Percentiles rank a stretch among this genome's conserved stretches.
Evolutionary conservation across 2,329 filamentous ascomycete genomes (phyloP).

Genomic region (Cladophialophora carrionii): DNA sequence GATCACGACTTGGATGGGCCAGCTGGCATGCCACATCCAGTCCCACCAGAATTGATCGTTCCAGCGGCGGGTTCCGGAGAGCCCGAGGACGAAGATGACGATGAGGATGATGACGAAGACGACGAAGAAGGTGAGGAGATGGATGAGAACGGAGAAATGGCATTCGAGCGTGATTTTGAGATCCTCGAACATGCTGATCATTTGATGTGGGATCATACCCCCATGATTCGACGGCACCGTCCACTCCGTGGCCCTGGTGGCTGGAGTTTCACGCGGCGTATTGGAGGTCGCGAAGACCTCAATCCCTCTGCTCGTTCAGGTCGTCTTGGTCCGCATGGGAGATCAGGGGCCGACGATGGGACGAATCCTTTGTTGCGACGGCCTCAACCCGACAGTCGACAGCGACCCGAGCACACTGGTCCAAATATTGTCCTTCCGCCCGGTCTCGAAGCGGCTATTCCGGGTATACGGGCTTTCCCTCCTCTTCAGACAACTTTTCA

Average conservation of each 20-base stretch:
- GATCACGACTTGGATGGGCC: conserved; percentile 32
- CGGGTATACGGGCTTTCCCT: conserved; percentile 18
- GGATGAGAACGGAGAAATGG: conserved; percentile 49
- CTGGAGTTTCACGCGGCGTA: conserved; percentile 54
- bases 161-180: conserved; percentile 45
- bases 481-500: conserved; percentile 28
- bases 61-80: conserved; percentile 27
- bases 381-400: conserved; percentile 41
- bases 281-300: conserved; percentile 37
- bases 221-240: conserved; percentile 48
- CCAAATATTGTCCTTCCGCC: conserved; percentile 39
- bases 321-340: conserved; percentile 46
- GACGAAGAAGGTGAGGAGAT: conserved; percentile 60
- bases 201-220: conserved; percentile 38
- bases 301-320: conserved; percentile 26
- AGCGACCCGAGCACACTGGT: conserved; percentile 38
- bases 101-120: conserved; percentile 62
- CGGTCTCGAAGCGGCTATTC: conserved; percentile 19
- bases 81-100: conserved; percentile 53
- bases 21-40: conserved; percentile 17
- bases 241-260: conserved; percentile 58
- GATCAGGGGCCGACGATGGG: conserved; percentile 72
- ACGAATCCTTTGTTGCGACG: conserved; percentile 84
- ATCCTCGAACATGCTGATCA: conserved; percentile 71
- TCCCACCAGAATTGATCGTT: conserved; percentile 32